Evolutionary conservation across 768 basidiomycete species (phyloP).

Genomic region (Lactifluus volemus): DNA sequence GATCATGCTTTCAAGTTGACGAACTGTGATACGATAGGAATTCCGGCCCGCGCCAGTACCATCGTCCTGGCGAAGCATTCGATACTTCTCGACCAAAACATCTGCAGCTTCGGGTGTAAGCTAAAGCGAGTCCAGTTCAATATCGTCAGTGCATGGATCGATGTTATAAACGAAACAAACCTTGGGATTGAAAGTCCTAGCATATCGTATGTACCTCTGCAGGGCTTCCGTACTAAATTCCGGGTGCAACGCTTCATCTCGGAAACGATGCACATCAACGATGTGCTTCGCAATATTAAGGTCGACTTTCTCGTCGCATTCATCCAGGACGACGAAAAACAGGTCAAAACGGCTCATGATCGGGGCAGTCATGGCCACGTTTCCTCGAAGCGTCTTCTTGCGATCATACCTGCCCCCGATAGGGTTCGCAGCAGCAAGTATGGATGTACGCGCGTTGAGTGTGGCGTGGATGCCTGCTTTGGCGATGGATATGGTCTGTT

Average conservation of each 20-base stretch:
- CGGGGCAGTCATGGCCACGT: slow-evolving; percentile 95
- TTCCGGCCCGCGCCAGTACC: slow-evolving; percentile 80
- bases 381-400: slow-evolving; percentile 83
- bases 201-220: slow-evolving; percentile 95
- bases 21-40: slow-evolving; percentile 95
- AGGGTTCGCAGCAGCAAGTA: slow-evolving; percentile 96
- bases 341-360: slow-evolving; percentile 99
- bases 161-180: slow-evolving; percentile 30
- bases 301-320: slow-evolving; percentile 90
- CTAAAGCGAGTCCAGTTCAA: slow-evolving; percentile 32
- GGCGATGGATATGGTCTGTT: slow-evolving; percentile 98
- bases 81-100: slow-evolving; percentile 91
- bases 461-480: slow-evolving; percentile 99
- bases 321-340: slow-evolving; percentile 97
- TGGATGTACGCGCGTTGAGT: slow-evolving; percentile 93
- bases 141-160: background rate
- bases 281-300: slow-evolving; percentile 94
- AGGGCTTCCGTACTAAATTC: slow-evolving; percentile 96
- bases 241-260: slow-evolving; percentile 89
- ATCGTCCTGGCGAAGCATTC: slow-evolving; percentile 87
- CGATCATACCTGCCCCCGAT: slow-evolving; percentile 95
- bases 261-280: slow-evolving; percentile 93
- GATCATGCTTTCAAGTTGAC: slow-evolving; percentile 98
- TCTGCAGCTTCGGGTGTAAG: slow-evolving; percentile 90
- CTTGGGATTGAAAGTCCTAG: slow-evolving; percentile 96